Base-by-base conservation (phyloP, 805 yeast genomes). In the Groenewaldozyma tartarivorans region DNA sequence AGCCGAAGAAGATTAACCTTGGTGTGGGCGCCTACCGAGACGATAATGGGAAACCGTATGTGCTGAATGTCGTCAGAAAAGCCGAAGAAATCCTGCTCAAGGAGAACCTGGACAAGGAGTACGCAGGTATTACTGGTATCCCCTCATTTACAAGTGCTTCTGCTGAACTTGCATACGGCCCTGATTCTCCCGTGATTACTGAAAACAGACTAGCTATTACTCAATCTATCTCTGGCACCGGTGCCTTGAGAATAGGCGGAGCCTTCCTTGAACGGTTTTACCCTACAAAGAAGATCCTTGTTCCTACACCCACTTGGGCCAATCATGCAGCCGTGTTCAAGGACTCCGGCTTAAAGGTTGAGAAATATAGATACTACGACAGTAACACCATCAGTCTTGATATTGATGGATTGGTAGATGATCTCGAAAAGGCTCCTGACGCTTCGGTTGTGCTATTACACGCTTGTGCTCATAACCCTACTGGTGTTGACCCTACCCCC, bases 381-480 rank as follows among this genome's bases (percentile, higher is more conserved):
- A 63, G 67, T 48, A 45, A 61, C 40, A 72, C 70, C 50, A 81
- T 81, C 55, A 71, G 72, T 11, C 67, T 88, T 46, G 82, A 82
- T 58, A 66, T 77, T 47, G 77, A 70, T 20, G 78, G 79, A 36
- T 67, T 86, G 68, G 57, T 82, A 39, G 58, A 59, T 26, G 83
- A 84, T 40, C 62, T 87, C 36, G 53, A 66, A 19, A 55, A 60
- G 27, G 78, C 79, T 31, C 72, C 72, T 22, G 65, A 65, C 26
- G 84, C 81, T 20, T 68, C 80, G 18, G 72, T 76, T 40, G 79
- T 87, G 18, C 69, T 88, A 42, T 72, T 88, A 46, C 97, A 88
- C 62, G 95, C 95, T 5, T 87, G 96, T 60, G 92, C 96, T 55
- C 96, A 88, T 68, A 90, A 88, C 69, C 97, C 97, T 41, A 90